Evolutionary conservation across 176 grass and related monocot genomes (phyloP).

Genomic region (Phoenix dactylifera): DNA sequence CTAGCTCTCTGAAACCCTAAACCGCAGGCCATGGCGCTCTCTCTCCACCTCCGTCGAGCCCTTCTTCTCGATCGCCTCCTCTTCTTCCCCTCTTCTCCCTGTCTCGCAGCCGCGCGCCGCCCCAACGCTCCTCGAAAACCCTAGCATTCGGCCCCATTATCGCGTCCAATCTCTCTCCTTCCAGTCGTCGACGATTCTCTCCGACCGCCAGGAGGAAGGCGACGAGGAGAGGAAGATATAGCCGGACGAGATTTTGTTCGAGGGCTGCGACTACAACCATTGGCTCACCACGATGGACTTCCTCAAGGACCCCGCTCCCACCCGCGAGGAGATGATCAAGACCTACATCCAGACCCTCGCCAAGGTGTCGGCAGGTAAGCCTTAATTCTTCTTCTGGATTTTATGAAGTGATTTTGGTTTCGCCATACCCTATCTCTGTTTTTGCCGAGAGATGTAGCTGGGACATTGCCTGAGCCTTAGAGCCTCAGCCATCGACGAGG

Average conservation of each 20-base stretch:
- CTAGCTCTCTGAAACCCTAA: constrained; percentile 7
- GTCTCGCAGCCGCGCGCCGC: background rate
- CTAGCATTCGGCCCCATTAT: background rate
- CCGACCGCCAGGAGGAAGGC: constrained; percentile 21
- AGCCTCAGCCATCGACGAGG: too few species aligned
- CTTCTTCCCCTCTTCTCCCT: background rate
- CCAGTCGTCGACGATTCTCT: constrained; percentile 34
- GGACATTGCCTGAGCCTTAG: too few species aligned
- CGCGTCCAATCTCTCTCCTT: constrained; percentile 26
- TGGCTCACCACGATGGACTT: constrained; percentile 99
- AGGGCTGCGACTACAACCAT: constrained; percentile 96
- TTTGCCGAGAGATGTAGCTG: too few species aligned
- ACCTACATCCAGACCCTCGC: constrained; percentile 84
- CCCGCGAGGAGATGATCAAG: constrained; percentile 92
- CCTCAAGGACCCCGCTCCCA: constrained; percentile 58
- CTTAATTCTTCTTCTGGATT: background rate
- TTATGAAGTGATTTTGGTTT: too few species aligned
- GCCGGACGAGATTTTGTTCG: constrained; percentile 79
- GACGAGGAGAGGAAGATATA: constrained; percentile 34
- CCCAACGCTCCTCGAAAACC: background rate
- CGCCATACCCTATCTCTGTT: too few species aligned
- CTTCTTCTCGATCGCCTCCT: background rate
- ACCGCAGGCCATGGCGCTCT: background rate
- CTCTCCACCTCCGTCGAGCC: background rate
- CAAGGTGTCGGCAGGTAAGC: constrained; percentile 83